Conservation (phyloP, 495 filamentous ascomycete genomes). For the Daldinia concentrica region DNA sequence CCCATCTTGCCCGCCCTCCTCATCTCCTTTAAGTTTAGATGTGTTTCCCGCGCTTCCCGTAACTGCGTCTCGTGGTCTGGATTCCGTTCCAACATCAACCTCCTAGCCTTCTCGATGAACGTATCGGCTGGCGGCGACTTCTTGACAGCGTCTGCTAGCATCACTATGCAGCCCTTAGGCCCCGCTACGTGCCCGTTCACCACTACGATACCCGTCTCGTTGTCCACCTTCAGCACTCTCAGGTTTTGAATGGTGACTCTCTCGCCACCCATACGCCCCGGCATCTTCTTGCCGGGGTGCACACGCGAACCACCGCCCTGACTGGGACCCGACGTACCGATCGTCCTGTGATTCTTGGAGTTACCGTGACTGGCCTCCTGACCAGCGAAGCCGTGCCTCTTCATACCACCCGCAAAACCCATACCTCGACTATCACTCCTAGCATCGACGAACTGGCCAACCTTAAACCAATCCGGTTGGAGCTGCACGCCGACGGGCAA, state of each 20-base stretch:
- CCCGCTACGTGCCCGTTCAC: conserved; percentile 86
- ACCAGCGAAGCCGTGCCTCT: conserved; percentile 85
- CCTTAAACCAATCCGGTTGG: conserved; percentile 83
- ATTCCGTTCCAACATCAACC: conserved; percentile 51
- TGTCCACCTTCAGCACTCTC: conserved; percentile 86
- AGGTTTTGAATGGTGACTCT: conserved; percentile 89
- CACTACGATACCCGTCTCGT: conserved; percentile 84
- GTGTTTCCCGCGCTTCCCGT: conserved; percentile 50
- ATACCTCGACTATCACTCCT: conserved; percentile 80
- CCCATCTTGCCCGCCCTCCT: conserved; percentile 50
- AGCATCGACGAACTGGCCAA: conserved; percentile 91
- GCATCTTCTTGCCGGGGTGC: conserved; percentile 95
- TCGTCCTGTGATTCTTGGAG: conserved; percentile 86
- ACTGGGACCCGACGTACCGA: conserved; percentile 85
- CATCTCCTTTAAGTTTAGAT: conserved; percentile 56
- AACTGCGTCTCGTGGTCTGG: conserved; percentile 49
- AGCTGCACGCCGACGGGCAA: conserved; percentile 76
- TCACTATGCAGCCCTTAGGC: conserved; percentile 82
- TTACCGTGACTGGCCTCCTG: conserved; percentile 95
- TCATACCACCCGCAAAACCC: conserved; percentile 98
- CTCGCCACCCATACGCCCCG: conserved; percentile 90
- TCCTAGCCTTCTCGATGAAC: conserved; percentile 50
- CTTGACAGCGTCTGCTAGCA: conserved; percentile 91
- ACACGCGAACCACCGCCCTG: conserved; percentile 94
- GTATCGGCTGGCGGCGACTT: conserved; percentile 77